These are phyloP conservation scores for Arthromyces matolae DNA, from an alignment of 768 basidiomycete species.

Conservation along the genomic window DNA sequence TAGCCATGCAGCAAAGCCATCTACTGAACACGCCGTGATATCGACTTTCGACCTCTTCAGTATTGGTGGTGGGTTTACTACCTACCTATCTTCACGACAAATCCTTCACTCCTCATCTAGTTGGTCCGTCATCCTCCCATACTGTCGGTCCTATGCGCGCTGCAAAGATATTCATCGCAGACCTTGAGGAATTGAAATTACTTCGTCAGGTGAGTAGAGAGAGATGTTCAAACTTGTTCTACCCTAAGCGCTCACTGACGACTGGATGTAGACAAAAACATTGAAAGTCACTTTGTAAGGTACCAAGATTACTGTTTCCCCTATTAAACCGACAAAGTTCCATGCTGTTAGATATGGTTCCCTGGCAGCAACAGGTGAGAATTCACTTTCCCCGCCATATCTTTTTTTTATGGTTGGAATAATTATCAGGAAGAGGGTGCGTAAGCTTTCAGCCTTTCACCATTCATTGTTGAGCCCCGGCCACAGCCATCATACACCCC, in stretches of 20 bases:
- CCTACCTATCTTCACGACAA: neutral
- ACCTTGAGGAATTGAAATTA: slow-evolving; percentile 63
- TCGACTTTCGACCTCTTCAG: slow-evolving; percentile 92
- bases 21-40: slow-evolving; percentile 83
- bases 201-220: slow-evolving; percentile 55
- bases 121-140: slow-evolving; percentile 51
- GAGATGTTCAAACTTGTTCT: no score
- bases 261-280: slow-evolving; percentile 37
- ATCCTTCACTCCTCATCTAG: slow-evolving; percentile 20
- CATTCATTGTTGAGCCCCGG: neutral
- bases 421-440: slow-evolving; percentile 68
- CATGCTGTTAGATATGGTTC: slow-evolving; percentile 71
- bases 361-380: slow-evolving; percentile 81
- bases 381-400: slow-evolving; percentile 15
- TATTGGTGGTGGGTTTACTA: slow-evolving; percentile 63
- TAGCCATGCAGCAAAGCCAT: slow-evolving; percentile 5
- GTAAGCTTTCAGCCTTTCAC: slow-evolving; percentile 12
- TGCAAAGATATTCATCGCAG: slow-evolving; percentile 80
- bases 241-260: neutral
- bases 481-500: slow-evolving; percentile 78
- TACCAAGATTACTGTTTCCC: slow-evolving; percentile 20
- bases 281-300: slow-evolving; percentile 80
- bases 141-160: slow-evolving; percentile 76
- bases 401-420: neutral
- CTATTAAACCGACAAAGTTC: neutral